phyloP scores from a whole-genome alignment of 2,329 filamentous ascomycete genomes.

The Graphium sp. region DNA sequence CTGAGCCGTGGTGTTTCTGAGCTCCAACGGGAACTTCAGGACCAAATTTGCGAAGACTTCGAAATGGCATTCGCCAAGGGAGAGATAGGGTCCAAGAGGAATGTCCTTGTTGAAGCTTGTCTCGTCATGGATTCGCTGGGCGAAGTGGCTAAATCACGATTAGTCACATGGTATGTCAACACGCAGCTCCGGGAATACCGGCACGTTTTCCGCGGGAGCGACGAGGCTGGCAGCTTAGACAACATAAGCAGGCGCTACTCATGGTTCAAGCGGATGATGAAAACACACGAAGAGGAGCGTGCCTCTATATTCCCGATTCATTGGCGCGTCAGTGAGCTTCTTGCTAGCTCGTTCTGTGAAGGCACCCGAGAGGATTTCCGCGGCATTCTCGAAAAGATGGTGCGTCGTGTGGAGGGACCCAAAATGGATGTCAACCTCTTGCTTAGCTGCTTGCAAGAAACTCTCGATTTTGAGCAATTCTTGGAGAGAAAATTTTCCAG shows the following conservation, averaged over 20 bases:
- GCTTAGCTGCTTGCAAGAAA: constrained; percentile 82
- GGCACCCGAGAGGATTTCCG: constrained; percentile 93
- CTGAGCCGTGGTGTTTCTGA: constrained; percentile 87
- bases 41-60: constrained; percentile 99
- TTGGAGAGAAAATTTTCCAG: constrained; percentile 71
- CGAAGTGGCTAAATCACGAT: constrained; percentile 62
- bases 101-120: constrained; percentile 70
- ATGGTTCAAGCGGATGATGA: constrained; percentile 93
- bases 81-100: constrained; percentile 55
- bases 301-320: constrained; percentile 68
- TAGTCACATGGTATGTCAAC: constrained; percentile 96
- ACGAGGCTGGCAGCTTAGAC: constrained; percentile 89
- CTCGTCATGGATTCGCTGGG: constrained; percentile 89
- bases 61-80: constrained; percentile 86
- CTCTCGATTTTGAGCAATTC: constrained; percentile 88
- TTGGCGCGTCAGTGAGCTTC: constrained; percentile 81
- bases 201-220: constrained; percentile 87
- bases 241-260: constrained; percentile 91
- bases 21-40: constrained; percentile 76
- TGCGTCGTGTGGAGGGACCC: constrained; percentile 59
- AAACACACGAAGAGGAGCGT: constrained; percentile 90
- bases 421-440: constrained; percentile 81
- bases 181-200: constrained; percentile 91
- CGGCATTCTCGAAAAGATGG: constrained; percentile 74
- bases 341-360: constrained; percentile 88